A percentile compares a stretch with the other conserved stretches of the same genome.
phyloP scores from a whole-genome alignment of 179 eudicot genomes.

The Silene vulgaris region DNA sequence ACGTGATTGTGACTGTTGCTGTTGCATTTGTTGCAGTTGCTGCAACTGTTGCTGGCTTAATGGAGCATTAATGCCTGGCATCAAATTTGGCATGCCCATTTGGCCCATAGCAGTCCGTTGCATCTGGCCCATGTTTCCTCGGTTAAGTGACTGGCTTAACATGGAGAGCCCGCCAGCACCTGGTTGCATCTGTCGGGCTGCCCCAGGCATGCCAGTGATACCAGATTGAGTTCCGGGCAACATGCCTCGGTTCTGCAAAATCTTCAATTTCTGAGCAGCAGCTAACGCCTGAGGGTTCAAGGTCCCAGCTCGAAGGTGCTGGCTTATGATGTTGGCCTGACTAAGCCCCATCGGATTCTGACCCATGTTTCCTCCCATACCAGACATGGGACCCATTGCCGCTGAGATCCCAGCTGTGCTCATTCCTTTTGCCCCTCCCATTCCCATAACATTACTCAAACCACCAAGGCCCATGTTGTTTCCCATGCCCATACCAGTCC shows the following conservation, averaged over 20 bases:
- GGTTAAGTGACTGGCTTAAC: constrained; percentile 56
- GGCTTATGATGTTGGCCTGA: constrained; percentile 54
- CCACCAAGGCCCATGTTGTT: constrained; percentile 81
- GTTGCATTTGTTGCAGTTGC: constrained; percentile 30
- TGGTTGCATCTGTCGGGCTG: constrained; percentile 67
- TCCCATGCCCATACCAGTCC: constrained; percentile 55
- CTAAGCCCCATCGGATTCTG: constrained; percentile 47
- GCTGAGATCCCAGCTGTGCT: constrained; percentile 48
- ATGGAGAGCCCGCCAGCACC: constrained; percentile 66
- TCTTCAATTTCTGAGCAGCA: constrained; percentile 39
- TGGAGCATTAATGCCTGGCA: constrained; percentile 57
- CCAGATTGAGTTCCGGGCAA: constrained; percentile 47
- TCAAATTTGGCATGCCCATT: constrained; percentile 80
- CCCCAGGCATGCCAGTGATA: constrained; percentile 56
- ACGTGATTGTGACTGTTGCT: constrained; percentile 35
- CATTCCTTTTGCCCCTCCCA: constrained; percentile 60
- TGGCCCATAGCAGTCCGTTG: constrained; percentile 54
- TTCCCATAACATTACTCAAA: constrained; percentile 61
- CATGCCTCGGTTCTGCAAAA: constrained; percentile 39
- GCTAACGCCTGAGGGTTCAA: constrained; percentile 39
- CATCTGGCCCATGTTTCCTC: constrained; percentile 50
- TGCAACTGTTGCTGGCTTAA: constrained; percentile 58
- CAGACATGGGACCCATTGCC: constrained; percentile 62
- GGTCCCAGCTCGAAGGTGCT: constrained; percentile 55
- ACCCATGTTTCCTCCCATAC: constrained; percentile 51